Conservation (phyloP, 768 basidiomycete species). For the Termitomyces sp. region DNA sequence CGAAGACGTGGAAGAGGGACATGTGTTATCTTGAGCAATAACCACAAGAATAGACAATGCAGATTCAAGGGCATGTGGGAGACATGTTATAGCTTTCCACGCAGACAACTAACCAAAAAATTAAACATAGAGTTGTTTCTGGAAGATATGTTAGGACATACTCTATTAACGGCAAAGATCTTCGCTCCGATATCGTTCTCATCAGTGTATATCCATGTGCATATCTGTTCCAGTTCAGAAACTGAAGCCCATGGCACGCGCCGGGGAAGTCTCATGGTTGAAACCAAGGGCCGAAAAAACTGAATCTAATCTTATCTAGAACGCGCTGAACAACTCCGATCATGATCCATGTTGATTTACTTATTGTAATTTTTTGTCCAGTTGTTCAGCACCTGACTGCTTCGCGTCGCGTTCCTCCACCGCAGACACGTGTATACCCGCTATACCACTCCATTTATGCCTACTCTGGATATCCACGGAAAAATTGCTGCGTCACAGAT, state of each 20-base stretch:
- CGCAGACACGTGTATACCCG: slow-evolving; percentile 11
- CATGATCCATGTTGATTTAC: slow-evolving; percentile 18
- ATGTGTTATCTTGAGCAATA: slow-evolving; percentile 48
- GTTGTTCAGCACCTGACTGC: background rate
- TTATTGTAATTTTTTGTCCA: slow-evolving; percentile 3
- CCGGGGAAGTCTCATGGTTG: slow-evolving; percentile 66
- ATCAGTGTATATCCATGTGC: slow-evolving; percentile 70
- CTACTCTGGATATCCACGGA: slow-evolving; percentile 37
- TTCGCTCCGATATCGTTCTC: slow-evolving; percentile 57
- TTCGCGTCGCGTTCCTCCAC: slow-evolving; percentile 11
- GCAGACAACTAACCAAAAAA: slow-evolving; percentile 60
- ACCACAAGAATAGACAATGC: slow-evolving; percentile 59
- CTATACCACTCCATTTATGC: slow-evolving; percentile 29
- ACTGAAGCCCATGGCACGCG: slow-evolving; percentile 76
- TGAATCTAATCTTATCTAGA: slow-evolving; percentile 18
- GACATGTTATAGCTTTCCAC: slow-evolving; percentile 68
- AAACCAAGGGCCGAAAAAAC: slow-evolving; percentile 6
- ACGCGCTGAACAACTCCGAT: slow-evolving; percentile 5
- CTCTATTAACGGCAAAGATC: slow-evolving; percentile 58
- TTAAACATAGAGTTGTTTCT: slow-evolving; percentile 5
- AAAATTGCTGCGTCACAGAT: slow-evolving; percentile 59
- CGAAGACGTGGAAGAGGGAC: slow-evolving; percentile 22
- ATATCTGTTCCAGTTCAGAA: slow-evolving; percentile 71
- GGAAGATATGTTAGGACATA: slow-evolving; percentile 27
- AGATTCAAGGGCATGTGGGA: slow-evolving; percentile 84